Conservation (phyloP, 257 asterid species). For the Solanum pimpinellifolium region DNA sequence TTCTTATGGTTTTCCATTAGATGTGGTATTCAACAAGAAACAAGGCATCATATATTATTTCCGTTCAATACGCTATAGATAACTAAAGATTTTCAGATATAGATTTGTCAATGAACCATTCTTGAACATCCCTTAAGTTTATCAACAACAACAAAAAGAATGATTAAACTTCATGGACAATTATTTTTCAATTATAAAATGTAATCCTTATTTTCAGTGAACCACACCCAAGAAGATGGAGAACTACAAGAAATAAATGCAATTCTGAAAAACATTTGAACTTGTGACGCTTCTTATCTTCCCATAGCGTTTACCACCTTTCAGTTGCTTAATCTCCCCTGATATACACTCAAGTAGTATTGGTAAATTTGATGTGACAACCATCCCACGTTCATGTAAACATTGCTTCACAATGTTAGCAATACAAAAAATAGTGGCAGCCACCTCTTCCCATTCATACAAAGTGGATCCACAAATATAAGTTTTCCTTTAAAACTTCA, state of each 20-base stretch:
- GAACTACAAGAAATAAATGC: slow-evolving; percentile 82
- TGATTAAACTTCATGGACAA: too few species aligned
- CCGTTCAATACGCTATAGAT: too few species aligned
- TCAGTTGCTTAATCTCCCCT: slow-evolving; percentile 71
- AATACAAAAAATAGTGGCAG: slow-evolving; percentile 1
- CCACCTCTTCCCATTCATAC: too few species aligned
- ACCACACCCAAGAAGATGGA: slow-evolving; percentile 83
- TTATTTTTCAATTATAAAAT: neutral
- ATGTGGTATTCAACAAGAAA: too few species aligned
- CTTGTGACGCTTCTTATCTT: slow-evolving; percentile 36
- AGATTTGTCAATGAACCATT: too few species aligned
- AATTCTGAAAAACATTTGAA: slow-evolving; percentile 57
- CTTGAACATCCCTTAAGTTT: too few species aligned
- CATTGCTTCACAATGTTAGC: slow-evolving; percentile 45
- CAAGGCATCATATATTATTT: too few species aligned
- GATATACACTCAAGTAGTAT: slow-evolving; percentile 67
- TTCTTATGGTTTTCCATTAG: too few species aligned
- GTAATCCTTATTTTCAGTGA: slow-evolving; percentile 56
- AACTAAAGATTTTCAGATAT: too few species aligned
- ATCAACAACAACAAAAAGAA: too few species aligned
- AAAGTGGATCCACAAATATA: too few species aligned
- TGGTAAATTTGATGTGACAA: slow-evolving; percentile 72
- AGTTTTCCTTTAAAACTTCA: neutral
- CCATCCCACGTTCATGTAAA: slow-evolving; percentile 46
- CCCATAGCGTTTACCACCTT: slow-evolving; percentile 73